Evolutionary conservation across 495 filamentous ascomycete species (phyloP).

Genomic region (Bathelium albidoporum): DNA sequence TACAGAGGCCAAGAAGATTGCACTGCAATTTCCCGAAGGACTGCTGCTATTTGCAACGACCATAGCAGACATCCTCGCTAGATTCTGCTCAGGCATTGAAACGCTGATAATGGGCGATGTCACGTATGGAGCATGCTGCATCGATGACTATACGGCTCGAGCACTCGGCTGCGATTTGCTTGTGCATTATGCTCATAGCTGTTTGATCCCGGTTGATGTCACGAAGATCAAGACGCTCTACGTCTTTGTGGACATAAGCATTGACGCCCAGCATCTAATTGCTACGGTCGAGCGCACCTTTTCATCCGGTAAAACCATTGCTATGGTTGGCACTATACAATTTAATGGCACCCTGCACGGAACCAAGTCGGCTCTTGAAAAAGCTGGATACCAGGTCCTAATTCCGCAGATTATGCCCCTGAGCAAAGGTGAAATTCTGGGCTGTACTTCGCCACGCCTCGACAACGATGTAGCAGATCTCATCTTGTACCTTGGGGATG

Average conservation of each 20-base stretch:
- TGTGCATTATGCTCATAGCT: constrained; percentile 95
- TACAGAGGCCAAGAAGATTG: constrained; percentile 64
- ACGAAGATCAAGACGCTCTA: constrained; percentile 94
- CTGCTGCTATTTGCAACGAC: constrained; percentile 93
- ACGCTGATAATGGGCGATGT: constrained; percentile 99
- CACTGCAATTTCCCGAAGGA: constrained; percentile 93
- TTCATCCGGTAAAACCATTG: constrained; percentile 68
- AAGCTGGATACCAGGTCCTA: constrained; percentile 67
- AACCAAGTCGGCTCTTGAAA: constrained; percentile 61
- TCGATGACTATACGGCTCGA: constrained; percentile 94
- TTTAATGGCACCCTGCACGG: constrained; percentile 95
- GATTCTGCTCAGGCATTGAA: constrained; percentile 83
- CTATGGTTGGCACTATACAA: constrained; percentile 93
- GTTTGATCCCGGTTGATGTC: constrained; percentile 88
- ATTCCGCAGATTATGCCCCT: constrained; percentile 91
- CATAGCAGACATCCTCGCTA: constrained; percentile 90
- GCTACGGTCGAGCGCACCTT: constrained; percentile 87
- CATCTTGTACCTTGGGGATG: constrained; percentile 90
- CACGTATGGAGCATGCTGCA: constrained; percentile 97
- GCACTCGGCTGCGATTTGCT: constrained; percentile 90
- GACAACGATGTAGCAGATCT: constrained; percentile 52
- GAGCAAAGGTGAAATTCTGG: constrained; percentile 87
- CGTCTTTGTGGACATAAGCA: constrained; percentile 95
- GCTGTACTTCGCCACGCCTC: constrained; percentile 83
- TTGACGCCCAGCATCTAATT: constrained; percentile 78